phyloP scores from a whole-genome alignment of 164 flowering plant species.

The Macadamia tetraphylla region DNA sequence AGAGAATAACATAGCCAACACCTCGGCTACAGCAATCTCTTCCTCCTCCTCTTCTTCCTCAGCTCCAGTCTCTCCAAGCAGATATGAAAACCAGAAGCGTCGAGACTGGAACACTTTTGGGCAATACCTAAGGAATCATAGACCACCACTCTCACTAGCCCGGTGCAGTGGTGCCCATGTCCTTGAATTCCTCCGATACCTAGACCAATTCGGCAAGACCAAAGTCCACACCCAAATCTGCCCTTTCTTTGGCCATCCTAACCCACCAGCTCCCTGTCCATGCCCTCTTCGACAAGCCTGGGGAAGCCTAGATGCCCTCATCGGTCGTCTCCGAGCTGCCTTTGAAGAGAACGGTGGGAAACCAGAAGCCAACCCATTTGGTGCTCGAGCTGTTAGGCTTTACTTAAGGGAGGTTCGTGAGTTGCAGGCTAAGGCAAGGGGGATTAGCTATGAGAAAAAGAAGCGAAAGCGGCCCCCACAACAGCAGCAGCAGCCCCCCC shows the following conservation, averaged over 20 bases:
- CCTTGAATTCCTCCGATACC: conserved; percentile 69
- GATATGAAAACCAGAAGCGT: conserved; percentile 74
- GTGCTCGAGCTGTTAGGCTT: conserved; percentile 69
- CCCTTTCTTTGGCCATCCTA: conserved; percentile 77
- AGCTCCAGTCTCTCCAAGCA: conserved; percentile 14
- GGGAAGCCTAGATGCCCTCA: conserved; percentile 84
- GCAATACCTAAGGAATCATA: conserved; percentile 76
- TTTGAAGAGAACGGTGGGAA: conserved; percentile 76
- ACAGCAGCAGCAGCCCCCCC: conserved; percentile 8
- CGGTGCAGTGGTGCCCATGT: conserved; percentile 85
- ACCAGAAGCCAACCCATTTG: conserved; percentile 77
- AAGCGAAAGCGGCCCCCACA: conserved; percentile 54
- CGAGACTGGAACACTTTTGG: conserved; percentile 84
- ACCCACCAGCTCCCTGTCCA: conserved; percentile 76
- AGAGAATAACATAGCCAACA: conserved; percentile 14
- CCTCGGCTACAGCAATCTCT: background rate
- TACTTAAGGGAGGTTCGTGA: conserved; percentile 70
- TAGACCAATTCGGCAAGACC: conserved; percentile 81
- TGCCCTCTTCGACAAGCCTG: conserved; percentile 88
- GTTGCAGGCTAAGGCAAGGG: conserved; percentile 71
- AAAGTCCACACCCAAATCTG: conserved; percentile 69
- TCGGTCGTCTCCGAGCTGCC: conserved; percentile 78
- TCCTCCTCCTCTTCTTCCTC: conserved; percentile 16
- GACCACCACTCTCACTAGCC: conserved; percentile 66
- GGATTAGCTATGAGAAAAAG: conserved; percentile 82